Evolutionary conservation across 179 eudicot genomes (phyloP).

Genomic region (Beta corolliflora): DNA sequence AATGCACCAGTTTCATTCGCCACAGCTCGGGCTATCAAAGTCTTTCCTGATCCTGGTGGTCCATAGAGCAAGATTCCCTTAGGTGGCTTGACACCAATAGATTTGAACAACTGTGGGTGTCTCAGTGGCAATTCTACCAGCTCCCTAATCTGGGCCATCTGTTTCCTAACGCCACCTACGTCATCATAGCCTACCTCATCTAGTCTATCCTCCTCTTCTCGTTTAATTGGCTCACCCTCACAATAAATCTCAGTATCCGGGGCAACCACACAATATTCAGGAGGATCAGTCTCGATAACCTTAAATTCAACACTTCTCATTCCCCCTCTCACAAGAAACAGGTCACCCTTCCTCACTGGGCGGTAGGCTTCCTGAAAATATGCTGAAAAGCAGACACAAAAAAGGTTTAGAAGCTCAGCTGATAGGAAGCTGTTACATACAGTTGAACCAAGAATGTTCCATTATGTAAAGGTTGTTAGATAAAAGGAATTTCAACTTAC

Average conservation of each 20-base stretch:
- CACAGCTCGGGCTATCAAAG: constrained; percentile 86
- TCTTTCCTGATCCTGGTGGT: constrained; percentile 96
- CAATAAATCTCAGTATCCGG: constrained; percentile 91
- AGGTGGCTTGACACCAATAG: constrained; percentile 92
- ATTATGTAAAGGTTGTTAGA: neutral
- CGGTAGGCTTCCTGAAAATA: constrained; percentile 84
- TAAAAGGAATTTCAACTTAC: neutral
- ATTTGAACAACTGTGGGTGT: constrained; percentile 85
- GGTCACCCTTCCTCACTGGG: constrained; percentile 78
- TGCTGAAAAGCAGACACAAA: constrained; percentile 45
- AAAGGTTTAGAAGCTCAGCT: neutral
- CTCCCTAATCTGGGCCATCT: constrained; percentile 94
- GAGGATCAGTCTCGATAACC: constrained; percentile 85
- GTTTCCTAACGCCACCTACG: constrained; percentile 91
- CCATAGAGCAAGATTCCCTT: constrained; percentile 88
- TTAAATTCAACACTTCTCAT: constrained; percentile 91
- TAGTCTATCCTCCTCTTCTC: constrained; percentile 83
- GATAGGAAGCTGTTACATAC: neutral
- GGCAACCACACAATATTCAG: constrained; percentile 87
- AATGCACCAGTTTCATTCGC: constrained; percentile 95
- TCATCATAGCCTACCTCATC: constrained; percentile 93
- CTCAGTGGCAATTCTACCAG: constrained; percentile 81
- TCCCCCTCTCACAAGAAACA: constrained; percentile 85
- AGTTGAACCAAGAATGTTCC: neutral
- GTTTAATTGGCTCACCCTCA: constrained; percentile 84